These are phyloP conservation scores for Sugiyamaella valdiviana DNA, from an alignment of 805 yeast species.

Conservation along the genomic window DNA sequence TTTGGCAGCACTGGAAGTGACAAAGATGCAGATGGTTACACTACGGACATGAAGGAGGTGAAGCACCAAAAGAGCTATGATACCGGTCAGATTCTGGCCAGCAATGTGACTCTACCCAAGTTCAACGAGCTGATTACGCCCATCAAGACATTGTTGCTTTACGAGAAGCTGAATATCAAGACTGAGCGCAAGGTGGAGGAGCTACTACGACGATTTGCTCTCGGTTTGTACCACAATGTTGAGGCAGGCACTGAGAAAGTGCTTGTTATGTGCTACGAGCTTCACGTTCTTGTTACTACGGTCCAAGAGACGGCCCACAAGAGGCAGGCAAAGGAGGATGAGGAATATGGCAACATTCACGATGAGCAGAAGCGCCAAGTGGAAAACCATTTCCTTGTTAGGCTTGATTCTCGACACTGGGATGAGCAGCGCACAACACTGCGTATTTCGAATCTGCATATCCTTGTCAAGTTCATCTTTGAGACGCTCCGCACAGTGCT, in stretches of 20 bases:
- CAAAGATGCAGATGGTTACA: slow-evolving; percentile 90
- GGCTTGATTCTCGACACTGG: slow-evolving; percentile 45
- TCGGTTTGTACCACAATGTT: slow-evolving; percentile 71
- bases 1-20: slow-evolving; percentile 92
- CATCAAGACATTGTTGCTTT: slow-evolving; percentile 51
- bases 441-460: slow-evolving; percentile 48
- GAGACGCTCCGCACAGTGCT: slow-evolving; percentile 71
- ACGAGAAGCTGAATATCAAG: slow-evolving; percentile 59
- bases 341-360: slow-evolving; percentile 13
- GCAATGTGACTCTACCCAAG: slow-evolving; percentile 50
- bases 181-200: slow-evolving; percentile 74
- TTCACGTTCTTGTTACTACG: slow-evolving; percentile 43
- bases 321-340: slow-evolving; percentile 22
- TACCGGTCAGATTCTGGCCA: slow-evolving; percentile 70
- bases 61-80: slow-evolving; percentile 85
- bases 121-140: slow-evolving; percentile 63
- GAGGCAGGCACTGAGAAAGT: slow-evolving; percentile 54
- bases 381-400: slow-evolving; percentile 69
- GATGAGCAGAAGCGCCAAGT: slow-evolving; percentile 33
- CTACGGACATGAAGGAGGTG: slow-evolving; percentile 80
- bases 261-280: slow-evolving; percentile 65
- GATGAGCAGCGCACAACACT: slow-evolving; percentile 23
- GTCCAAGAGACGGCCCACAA: slow-evolving; percentile 17
- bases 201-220: slow-evolving; percentile 63
- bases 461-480: slow-evolving; percentile 68